Base-by-base conservation (phyloP, 2,329 filamentous ascomycete genomes). In the Hymenoscyphus scutula region DNA sequence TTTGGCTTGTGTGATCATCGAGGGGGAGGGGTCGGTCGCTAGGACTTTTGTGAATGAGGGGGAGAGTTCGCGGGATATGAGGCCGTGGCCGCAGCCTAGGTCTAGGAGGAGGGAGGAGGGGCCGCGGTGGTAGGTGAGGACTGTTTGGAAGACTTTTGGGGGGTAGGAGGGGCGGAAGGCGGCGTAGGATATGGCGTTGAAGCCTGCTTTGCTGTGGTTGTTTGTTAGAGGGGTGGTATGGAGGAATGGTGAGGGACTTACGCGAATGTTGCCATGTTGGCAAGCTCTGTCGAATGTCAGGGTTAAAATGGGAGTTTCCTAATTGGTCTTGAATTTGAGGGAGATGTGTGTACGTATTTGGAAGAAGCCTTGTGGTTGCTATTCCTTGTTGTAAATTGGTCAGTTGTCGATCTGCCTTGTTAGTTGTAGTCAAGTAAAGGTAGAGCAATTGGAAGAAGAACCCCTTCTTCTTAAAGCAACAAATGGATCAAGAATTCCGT, bases 21-120 rank as follows among this genome's bases (percentile, higher is more conserved):
- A 79, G 0, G 77, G 68, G 17, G 84, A 86, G 1, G 83, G 84
- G 71, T 89, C 85, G 56, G 82, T 79, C 32, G 80, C 86, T 29
- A 84, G 70, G 25, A 83, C 77, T 23, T 73, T 74, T 5, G 71
- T 72, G 73, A 89, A 89, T 66, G 77, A 73, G n/a, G 78, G 75
- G 56, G 80, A 78, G 32, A 89, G 75, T 29, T 78, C 78, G 7
- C 83, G 81, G 6, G 84, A 77, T 25, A 86, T 79, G 58, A 84
- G 76, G 25, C 85, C 86, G 64, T 86, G 85, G 2, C 86, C 86
- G 67, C 83, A 86, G 56, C 87, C 86, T n/a, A 89, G 76, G 70
- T 89, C 87, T 8, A 89, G 72, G 59, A 75, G 75, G 23, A 75
- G 70, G 2, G 70, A 71, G 10, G 71, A 64, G 69, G 76, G 23